Evolutionary conservation across 352 stramenopile genomes (phyloP), one percentile per base, ranked within the genome.

Genomic region (Phytophthora fragariae): DNA sequence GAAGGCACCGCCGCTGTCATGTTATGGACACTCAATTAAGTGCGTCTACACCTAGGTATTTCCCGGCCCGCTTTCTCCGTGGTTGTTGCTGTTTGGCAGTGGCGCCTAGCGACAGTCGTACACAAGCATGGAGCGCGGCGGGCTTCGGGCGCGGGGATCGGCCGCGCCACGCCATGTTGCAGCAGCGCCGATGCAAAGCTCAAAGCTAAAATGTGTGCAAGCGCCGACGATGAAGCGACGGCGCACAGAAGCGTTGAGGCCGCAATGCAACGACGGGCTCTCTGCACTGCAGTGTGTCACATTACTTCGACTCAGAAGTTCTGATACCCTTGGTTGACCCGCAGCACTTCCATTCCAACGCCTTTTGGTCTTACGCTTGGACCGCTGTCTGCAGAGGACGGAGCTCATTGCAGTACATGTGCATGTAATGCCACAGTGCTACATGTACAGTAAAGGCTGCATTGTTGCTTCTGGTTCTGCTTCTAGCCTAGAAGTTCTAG

Each of bases 41-140:
- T 72, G 57, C 57, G 14, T 41, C 35, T 27, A 27, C 24, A 27
- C 7, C 19, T 19, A n/a, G 41, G 63, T 39, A 39, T 39, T 21
- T 65, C 55, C 15, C 12, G 9, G 65, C n/a, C 66, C 66, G 63
- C 66, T 68, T 68, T 68, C 62, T 73, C 52, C 21, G 61, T 52
- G 35, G 21, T 5, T 68, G 68, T 73, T 69, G 50, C 52, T 72
- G 57, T 67, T 62, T 72, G 41, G 12, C 15, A 17, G 12, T 1
- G 14, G 15, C 15, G 2, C 39, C 46, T 37, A 21, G 17, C 61
- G 61, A 59, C 60, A n/a, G 21, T 29, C 35, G 61, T 41, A 17
- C 41, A 31, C 24, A 27, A 14, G 35, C 60, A 59, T 61, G 49
- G 35, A 44, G 21, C 47, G 9, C 41, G 21, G 24, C 12, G 21